These are phyloP conservation scores for Centella asiatica DNA, from an alignment of 129 eudicot genomes.

Conservation along the genomic window DNA sequence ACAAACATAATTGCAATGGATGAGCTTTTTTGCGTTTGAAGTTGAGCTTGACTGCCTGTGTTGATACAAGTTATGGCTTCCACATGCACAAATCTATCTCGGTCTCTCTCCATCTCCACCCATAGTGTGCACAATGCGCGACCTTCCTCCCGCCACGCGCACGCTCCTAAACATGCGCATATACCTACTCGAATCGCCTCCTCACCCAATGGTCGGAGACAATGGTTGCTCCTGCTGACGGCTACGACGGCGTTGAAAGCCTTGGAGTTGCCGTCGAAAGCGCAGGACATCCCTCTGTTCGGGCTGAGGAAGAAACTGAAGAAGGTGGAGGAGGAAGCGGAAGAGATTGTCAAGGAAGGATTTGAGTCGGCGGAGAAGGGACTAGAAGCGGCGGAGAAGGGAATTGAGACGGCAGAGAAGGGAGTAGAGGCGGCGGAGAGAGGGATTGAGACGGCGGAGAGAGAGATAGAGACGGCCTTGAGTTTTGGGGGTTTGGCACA, in stretches of 20 bases:
- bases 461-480: constrained; percentile 23
- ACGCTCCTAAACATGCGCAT: constrained; percentile 20
- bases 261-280: constrained; percentile 43
- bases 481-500: constrained; percentile 61
- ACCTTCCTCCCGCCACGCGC: constrained; percentile 19
- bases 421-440: constrained; percentile 44
- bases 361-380: constrained; percentile 60
- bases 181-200: constrained; percentile 20
- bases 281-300: constrained; percentile 71
- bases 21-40: background rate
- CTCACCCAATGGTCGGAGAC: constrained; percentile 44
- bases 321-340: constrained; percentile 82
- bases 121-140: constrained; percentile 20
- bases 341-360: constrained; percentile 59
- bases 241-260: constrained; percentile 49
- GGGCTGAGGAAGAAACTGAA: constrained; percentile 66
- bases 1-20: constrained; percentile 4
- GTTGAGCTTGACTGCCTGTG: background rate
- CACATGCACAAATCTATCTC: constrained; percentile 28
- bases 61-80: constrained; percentile 36
- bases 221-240: constrained; percentile 43
- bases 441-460: constrained; percentile 31
- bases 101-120: constrained; percentile 17
- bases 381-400: constrained; percentile 27
- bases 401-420: constrained; percentile 36